Conservation (phyloP, 2,329 filamentous ascomycete genomes). For the Bipolaris oryzae region DNA sequence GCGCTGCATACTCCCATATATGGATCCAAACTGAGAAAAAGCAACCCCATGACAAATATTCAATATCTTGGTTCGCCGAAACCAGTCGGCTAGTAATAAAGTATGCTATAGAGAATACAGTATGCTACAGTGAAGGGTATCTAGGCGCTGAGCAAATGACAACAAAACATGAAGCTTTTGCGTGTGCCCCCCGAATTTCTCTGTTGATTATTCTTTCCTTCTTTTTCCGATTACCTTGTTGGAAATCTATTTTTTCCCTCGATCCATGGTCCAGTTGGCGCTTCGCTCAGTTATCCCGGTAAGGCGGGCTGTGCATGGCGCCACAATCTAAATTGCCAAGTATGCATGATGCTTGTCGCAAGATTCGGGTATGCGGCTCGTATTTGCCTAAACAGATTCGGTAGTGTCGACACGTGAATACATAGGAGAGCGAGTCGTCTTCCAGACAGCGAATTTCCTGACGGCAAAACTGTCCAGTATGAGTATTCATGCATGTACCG, state of each 20-base stretch:
- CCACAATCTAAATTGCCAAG: constrained; percentile 9
- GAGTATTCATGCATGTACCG: constrained; percentile 20
- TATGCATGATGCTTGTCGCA: constrained; percentile 4
- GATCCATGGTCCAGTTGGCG: background rate
- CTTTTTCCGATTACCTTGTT: background rate
- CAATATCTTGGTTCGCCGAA: constrained; percentile 4
- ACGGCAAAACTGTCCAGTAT: constrained; percentile 29
- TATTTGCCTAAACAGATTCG: constrained; percentile 19
- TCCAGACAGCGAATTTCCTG: constrained; percentile 30
- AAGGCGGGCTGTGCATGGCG: constrained; percentile 1
- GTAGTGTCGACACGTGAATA: constrained; percentile 28
- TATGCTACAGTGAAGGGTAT: constrained; percentile 14
- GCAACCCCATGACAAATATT: background rate
- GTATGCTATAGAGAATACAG: constrained; percentile 4
- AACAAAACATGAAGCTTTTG: background rate
- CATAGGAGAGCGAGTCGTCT: constrained; percentile 18
- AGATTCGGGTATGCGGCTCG: background rate
- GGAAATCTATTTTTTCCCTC: background rate
- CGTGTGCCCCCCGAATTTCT: background rate
- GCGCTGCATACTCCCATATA: no score
- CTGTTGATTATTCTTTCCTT: background rate
- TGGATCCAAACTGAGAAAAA: no score
- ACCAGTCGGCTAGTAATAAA: constrained; percentile 16
- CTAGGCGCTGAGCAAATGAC: background rate
- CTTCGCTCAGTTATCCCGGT: background rate